Conservation (phyloP, 495 filamentous ascomycete genomes). For the Tuber melanosporum region DNA sequence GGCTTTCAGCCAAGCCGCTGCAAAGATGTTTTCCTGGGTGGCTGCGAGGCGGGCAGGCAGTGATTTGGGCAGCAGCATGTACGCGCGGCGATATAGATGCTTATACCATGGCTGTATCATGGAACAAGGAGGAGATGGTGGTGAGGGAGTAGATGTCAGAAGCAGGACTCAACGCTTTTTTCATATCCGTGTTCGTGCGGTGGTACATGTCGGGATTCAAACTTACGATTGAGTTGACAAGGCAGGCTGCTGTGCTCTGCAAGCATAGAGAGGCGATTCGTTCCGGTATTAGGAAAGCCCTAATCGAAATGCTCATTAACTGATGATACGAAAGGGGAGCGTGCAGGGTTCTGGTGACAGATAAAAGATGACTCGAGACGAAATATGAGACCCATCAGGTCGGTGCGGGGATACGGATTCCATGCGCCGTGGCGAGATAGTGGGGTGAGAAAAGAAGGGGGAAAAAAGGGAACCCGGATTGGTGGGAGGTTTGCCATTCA, state of each 20-base stretch:
- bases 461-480: not conserved
- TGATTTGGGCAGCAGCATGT: slow-evolving; percentile 62
- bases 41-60: slow-evolving; percentile 53
- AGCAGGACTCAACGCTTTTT: not conserved
- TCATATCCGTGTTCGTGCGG: slow-evolving; percentile 41
- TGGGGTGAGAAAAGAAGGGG: not conserved
- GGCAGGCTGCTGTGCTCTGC: slow-evolving; percentile 62
- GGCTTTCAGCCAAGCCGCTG: slow-evolving; percentile 52
- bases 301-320: slow-evolving; percentile 24
- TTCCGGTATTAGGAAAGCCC: slow-evolving; percentile 56
- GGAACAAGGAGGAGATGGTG: not conserved
- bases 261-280: slow-evolving; percentile 61
- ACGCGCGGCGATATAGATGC: slow-evolving; percentile 61
- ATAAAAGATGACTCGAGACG: not conserved
- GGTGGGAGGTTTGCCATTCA: slow-evolving; percentile 8
- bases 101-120: slow-evolving; percentile 50
- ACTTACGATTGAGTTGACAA: slow-evolving; percentile 56
- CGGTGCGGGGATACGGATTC: not conserved
- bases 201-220: slow-evolving; percentile 9
- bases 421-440: not conserved
- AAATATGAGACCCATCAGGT: slow-evolving; percentile 15
- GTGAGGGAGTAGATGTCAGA: slow-evolving; percentile 10
- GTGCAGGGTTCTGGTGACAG: not conserved
- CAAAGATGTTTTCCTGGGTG: slow-evolving; percentile 56
- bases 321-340: slow-evolving; percentile 5